Percentiles rank a stretch among this genome's conserved stretches.
These are phyloP conservation scores for Posidonia australis DNA, from an alignment of 106 monocot species.

Conservation along the genomic window DNA sequence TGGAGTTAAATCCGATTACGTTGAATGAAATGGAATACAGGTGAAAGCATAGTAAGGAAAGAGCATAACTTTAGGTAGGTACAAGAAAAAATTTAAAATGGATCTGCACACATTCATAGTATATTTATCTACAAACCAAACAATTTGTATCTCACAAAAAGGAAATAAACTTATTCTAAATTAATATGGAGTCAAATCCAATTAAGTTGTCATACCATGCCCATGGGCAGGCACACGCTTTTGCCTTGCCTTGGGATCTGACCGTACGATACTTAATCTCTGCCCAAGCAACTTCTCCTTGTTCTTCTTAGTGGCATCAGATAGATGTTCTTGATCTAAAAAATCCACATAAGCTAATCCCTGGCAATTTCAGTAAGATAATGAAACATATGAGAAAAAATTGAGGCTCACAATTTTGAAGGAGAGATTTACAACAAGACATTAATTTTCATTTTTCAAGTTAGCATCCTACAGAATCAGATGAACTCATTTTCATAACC, in stretches of 20 bases:
- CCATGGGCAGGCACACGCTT: slow-evolving; percentile 23
- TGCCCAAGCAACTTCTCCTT: slow-evolving; percentile 59
- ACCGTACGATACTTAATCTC: slow-evolving; percentile 73
- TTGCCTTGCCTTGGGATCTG: slow-evolving; percentile 49
- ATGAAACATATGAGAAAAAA: not conserved
- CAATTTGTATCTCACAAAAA: too few species aligned
- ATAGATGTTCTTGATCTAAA: slow-evolving; percentile 66
- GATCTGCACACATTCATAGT: too few species aligned
- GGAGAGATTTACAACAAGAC: not conserved
- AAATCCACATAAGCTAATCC: slow-evolving; percentile 96
- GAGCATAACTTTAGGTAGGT: too few species aligned
- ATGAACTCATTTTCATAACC: too few species aligned
- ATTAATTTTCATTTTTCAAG: not conserved
- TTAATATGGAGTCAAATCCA: not conserved
- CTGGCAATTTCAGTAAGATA: slow-evolving; percentile 19
- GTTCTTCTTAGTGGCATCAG: slow-evolving; percentile 61
- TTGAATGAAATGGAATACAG: too few species aligned
- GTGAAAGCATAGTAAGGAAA: too few species aligned
- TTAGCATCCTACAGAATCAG: too few species aligned
- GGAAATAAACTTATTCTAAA: too few species aligned
- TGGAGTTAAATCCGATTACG: not conserved
- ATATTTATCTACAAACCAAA: too few species aligned
- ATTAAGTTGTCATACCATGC: slow-evolving; percentile 24
- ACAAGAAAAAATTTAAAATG: too few species aligned
- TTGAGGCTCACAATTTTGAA: not conserved